Evolutionary conservation across 345 rosid species (phyloP).

Genomic region (Gossypium australe): DNA sequence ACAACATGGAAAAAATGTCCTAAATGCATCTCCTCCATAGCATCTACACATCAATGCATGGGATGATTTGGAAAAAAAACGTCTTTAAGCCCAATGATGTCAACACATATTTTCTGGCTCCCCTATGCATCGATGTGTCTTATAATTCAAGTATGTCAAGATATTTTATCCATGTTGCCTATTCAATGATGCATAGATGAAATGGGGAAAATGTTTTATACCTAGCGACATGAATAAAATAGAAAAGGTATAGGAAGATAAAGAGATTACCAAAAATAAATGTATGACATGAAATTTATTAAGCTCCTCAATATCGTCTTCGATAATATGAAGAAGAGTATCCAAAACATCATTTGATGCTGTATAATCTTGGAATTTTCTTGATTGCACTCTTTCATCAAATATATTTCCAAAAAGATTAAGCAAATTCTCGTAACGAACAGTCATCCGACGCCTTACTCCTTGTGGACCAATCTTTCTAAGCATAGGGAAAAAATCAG

Average conservation of each 20-base stretch:
- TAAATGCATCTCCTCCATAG: no score
- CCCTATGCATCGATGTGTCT: no score
- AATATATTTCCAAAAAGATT: conserved; percentile 24
- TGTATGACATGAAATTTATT: conserved; percentile 19
- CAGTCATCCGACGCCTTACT: conserved; percentile 3
- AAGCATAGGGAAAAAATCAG: conserved; percentile 41
- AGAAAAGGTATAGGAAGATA: background rate
- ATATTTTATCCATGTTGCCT: no score
- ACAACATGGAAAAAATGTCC: no score
- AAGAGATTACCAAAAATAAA: conserved; percentile 24
- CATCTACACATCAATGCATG: no score
- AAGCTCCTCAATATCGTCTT: conserved; percentile 23
- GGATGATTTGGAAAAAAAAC: no score
- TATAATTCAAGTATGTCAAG: no score
- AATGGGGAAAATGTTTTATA: no score
- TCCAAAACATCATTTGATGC: conserved; percentile 28
- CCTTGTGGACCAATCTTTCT: conserved; percentile 33
- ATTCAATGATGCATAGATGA: no score
- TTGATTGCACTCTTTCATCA: conserved; percentile 19
- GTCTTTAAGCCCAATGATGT: no score
- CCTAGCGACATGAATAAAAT: no score
- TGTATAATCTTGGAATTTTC: background rate
- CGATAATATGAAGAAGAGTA: conserved; percentile 19
- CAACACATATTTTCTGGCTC: no score
- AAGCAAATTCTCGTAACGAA: conserved; percentile 13